A percentile compares a stretch with the other conserved stretches of the same genome.
Evolutionary conservation across 2,329 filamentous ascomycete species (phyloP).

Genomic region (Tolypocladium inflatum): DNA sequence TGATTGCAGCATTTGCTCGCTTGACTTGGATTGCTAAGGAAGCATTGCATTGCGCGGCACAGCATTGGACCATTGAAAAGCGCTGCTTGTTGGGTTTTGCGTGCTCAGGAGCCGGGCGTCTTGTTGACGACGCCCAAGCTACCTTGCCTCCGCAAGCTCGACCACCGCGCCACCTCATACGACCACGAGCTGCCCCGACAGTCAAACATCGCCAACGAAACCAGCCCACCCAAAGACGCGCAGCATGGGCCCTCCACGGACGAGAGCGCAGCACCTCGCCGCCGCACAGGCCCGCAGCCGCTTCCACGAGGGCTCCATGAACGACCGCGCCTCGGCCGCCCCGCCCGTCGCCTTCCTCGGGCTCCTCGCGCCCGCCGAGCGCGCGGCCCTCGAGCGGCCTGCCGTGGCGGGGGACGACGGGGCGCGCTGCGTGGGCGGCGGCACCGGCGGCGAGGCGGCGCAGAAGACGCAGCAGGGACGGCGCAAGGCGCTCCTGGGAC

Average conservation of each 20-base stretch:
- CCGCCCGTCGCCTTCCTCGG: constrained; percentile 61
- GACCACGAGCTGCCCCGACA: not conserved
- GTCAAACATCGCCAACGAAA: not conserved
- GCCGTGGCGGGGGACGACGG: not conserved
- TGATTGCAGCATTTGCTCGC: not conserved
- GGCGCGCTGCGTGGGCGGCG: not conserved
- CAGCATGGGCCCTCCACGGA: constrained; percentile 17
- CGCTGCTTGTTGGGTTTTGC: not conserved
- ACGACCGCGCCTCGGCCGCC: constrained; percentile 62
- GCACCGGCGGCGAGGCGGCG: not conserved
- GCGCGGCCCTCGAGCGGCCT: constrained; percentile 19
- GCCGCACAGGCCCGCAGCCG: constrained; percentile 30
- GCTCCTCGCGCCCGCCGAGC: constrained; percentile 15
- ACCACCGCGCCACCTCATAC: not conserved
- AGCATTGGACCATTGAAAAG: not conserved
- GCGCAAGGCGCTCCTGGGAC: constrained; percentile 21
- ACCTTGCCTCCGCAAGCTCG: not conserved
- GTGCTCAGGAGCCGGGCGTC: not conserved
- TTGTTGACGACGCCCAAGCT: not conserved
- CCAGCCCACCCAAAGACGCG: not conserved
- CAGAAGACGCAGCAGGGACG: not conserved
- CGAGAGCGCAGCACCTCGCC: constrained; percentile 20
- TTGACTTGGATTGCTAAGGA: not conserved
- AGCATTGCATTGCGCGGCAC: not conserved
- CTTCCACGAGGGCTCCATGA: constrained; percentile 80